Evolutionary conservation across 495 filamentous ascomycete species (phyloP).

Genomic region (Penicillium maclennaniae): DNA sequence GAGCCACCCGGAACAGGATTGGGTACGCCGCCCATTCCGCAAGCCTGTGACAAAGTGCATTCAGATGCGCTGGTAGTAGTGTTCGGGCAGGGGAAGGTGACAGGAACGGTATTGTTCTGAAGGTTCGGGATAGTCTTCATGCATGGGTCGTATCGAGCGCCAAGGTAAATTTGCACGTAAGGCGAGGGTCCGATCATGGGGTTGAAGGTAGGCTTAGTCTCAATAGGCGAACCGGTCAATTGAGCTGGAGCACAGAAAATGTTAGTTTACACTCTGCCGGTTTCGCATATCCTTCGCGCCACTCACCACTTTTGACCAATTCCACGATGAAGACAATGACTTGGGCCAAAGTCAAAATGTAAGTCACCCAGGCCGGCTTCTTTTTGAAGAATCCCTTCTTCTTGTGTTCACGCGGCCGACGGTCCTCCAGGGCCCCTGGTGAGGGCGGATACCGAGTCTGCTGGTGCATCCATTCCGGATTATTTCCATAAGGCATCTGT

Average conservation of each 20-base stretch:
- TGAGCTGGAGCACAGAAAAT: constrained; percentile 18
- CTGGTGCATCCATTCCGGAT: constrained; percentile 40
- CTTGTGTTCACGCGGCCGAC: constrained; percentile 16
- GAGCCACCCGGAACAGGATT: constrained; percentile 47
- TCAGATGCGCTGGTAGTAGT: constrained; percentile 53
- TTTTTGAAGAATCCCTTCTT: constrained; percentile 52
- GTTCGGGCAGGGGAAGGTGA: constrained; percentile 73
- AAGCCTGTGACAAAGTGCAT: constrained; percentile 74
- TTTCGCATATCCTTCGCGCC: not conserved
- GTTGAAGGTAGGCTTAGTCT: constrained; percentile 83
- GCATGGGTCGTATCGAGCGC: constrained; percentile 85
- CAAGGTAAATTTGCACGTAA: constrained; percentile 93
- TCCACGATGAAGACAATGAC: constrained; percentile 87
- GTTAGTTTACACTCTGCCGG: constrained; percentile 7
- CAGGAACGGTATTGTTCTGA: constrained; percentile 49
- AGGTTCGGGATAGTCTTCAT: constrained; percentile 79
- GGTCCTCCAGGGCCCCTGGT: constrained; percentile 25
- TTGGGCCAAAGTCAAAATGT: constrained; percentile 72
- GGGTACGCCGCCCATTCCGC: constrained; percentile 72
- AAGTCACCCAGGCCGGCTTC: constrained; percentile 78
- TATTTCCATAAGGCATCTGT: constrained; percentile 30
- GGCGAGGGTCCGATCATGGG: constrained; percentile 94
- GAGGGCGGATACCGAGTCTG: constrained; percentile 40
- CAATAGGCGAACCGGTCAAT: constrained; percentile 64
- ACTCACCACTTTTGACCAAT: constrained; percentile 74